Evolutionary conservation across 2,329 filamentous ascomycete species (phyloP), one percentile per base, ranked within the genome.

Genomic region (Microcyclosporella mali): DNA sequence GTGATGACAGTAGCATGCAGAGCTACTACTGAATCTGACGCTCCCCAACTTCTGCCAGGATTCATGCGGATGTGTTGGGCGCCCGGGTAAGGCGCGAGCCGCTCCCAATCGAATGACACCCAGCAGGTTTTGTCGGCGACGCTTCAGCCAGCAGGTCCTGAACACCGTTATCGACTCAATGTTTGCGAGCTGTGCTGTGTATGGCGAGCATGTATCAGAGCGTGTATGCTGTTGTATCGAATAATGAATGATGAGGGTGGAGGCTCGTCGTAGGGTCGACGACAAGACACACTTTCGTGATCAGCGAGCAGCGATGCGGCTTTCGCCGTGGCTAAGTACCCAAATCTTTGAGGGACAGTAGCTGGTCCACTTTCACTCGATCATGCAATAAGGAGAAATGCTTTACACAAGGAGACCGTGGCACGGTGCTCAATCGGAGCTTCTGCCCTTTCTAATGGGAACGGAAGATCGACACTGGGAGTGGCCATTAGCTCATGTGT

Each of bases 391-490:
- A 49, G 41, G 42, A 50, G 42, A 45, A 46, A 47, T 53, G 53
- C 51, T 55, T 51, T 34, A 45, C 46, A 57, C 48, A 43, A 50
- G 53, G 49, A 50, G 34, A 27, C 37, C 34, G 47, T 45, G 41
- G 44, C 41, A 43, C 48, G 56, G 55, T 59, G 56, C 53, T 57
- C 56, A 57, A 60, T 57, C 57, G 57, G 57, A 58, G 49, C 25
- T 57, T 43, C 51, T 58, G 45, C 57, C 56, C 45, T 47, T 58
- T 58, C 44, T 42, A 53, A 51, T 30, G 41, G 42, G 40, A 41
- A 44, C 40, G 33, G 31, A 42, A 33, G 51, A 54, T 52, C 51
- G 46, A 50, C 51, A 43, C 51, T 46, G 43, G 51, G 45, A 51
- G 35, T 47, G 37, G 44, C 38, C 45, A 41, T 21, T 47, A 53